A percentile compares a stretch with the other conserved stretches of the same genome.
These are phyloP conservation scores for Kuraishia ogatae DNA, from an alignment of 805 yeast genomes.

Conservation along the genomic window DNA sequence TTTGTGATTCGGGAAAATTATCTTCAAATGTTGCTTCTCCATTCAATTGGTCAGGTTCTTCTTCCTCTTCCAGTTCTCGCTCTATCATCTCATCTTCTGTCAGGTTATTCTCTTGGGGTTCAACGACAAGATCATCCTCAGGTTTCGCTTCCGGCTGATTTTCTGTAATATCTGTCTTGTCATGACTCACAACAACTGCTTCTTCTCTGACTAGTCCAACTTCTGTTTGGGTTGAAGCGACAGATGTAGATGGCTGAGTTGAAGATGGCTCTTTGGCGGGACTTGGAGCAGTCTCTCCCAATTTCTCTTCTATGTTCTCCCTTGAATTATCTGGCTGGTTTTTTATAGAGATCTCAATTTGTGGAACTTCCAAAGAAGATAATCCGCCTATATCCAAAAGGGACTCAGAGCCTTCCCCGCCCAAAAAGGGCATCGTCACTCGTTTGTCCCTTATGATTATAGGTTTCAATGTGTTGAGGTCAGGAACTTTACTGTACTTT, in stretches of 20 bases:
- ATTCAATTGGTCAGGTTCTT: neutral
- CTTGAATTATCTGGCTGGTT: neutral
- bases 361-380: neutral
- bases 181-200: too few relatives aligned
- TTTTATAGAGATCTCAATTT: neutral
- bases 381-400: neutral
- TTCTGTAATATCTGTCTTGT: too few relatives aligned
- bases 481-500: neutral
- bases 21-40: neutral
- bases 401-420: neutral
- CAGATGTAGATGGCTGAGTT: too few relatives aligned
- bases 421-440: neutral
- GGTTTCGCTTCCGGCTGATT: too few relatives aligned
- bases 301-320: too few relatives aligned
- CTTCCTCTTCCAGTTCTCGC: neutral
- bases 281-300: neutral
- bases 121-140: neutral
- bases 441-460: neutral
- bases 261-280: too few relatives aligned
- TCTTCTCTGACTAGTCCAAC: too few relatives aligned
- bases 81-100: neutral
- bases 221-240: too few relatives aligned
- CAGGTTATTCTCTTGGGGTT: neutral
- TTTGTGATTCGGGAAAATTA: neutral
- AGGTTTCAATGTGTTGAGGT: neutral